Evolutionary conservation across 129 eudicot species (phyloP), one percentile per base, ranked within the genome.

Genomic region (Cynara cardunculus): DNA sequence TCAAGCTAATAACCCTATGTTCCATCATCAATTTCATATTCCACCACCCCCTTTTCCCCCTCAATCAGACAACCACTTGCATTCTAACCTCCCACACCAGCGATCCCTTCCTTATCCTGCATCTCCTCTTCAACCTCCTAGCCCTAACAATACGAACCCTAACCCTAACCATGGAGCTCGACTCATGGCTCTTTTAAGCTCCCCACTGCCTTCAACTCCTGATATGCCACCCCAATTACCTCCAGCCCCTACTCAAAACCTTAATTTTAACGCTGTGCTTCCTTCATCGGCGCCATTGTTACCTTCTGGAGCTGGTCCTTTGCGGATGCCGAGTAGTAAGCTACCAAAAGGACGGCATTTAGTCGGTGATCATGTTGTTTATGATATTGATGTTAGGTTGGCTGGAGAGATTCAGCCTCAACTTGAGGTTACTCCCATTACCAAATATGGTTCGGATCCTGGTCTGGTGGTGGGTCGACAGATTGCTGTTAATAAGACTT

Each of bases 341-440:
- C 79, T 94, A 0, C 97, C 98, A 0, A 94, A 86, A 56, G 97
- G 98, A 37, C 83, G 98, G 39, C 95, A 94, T 86, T 89, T 94
- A 87, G 34, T 81, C 4, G 96, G 93, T 28, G 91, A 90, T 84
- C 86, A 53, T 2, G 78, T 86, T 59, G 87, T 85, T 53, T 91
- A 94, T 31, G 98, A 94, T 81, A 81, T 94, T 3, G 90, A 91
- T 78, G 93, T 84, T 78, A 91, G 95, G 83, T 70, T 91, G 74
- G 84, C 87, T 9, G 95, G 97, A 6, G 98, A 94, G 87, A 84
- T 87, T 75, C 98, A 91, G 87, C 98, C 98, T 0, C 98, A 94
- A 82, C 89, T 94, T 25, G 98, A 94, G 85, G 98, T 94, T 39
- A 94, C 93, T 25, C 98, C 98, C 4, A 91, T 91, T 69, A 91